Evolutionary conservation across 1,284 basidiomycete species (phyloP), one percentile per base, ranked within the genome.

Genomic region (Marasmius sp.): DNA sequence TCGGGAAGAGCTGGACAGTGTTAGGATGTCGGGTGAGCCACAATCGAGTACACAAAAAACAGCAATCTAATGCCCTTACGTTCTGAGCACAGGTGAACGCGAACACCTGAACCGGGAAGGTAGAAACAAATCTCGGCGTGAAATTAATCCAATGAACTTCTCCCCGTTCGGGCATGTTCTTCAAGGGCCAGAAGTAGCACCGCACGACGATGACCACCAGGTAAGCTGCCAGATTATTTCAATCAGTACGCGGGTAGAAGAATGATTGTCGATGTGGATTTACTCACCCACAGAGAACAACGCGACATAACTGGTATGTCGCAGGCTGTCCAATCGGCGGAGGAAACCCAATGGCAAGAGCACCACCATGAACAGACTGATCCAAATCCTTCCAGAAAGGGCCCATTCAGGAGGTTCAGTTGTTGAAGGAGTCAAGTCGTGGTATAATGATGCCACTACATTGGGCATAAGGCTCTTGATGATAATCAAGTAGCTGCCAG

Each of bases 81-180:
- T 97, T 96, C 80, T 96, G 93, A 14, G 92, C 84, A 70, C 94
- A 95, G 5, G 94, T 96, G 72, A 90, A 96, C 9, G 94, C 93
- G 76, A 98, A 97, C 1, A 98, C 93, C 75, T 98, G 95, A 9
- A 99, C 94, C 0, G 95, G 97, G 79, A 94, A 94, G 34, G 86
- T 95, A 22, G 91, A 87, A 14, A 98, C 80, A 69, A 97, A 91
- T 61, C 81, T 85, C 8, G 94, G 85, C 7, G 91, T 91, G 66
- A 93, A 86, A 67, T 86, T 84, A 64, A 92, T 81, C n/a, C 87
- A 75, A 64, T 81, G 80, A 16, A 90, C 79, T 71, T 93, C 85
- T 64, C 94, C 94, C 62, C 71, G 82, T 45, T 74, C 76, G 63
- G 76, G 75, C 68, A 83, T 86, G 27, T 83, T 87, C 65, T 87